Evolutionary conservation across 441 rosid species (phyloP).

Genomic region (Euphorbia celastroides): DNA sequence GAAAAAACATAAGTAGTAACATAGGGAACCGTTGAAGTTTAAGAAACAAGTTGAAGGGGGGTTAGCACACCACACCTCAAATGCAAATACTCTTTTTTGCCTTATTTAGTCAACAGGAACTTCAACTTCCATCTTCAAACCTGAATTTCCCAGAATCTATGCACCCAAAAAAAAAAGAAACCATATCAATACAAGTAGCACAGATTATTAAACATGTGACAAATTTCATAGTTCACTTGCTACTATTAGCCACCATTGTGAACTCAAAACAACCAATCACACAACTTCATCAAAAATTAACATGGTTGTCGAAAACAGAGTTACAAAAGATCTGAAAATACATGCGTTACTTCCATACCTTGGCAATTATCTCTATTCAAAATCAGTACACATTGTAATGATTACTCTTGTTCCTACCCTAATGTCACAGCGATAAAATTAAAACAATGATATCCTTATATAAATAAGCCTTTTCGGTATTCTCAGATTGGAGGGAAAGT

Average conservation of each 20-base stretch:
- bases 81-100: background rate
- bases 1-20: background rate
- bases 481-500: no score
- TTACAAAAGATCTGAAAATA: background rate
- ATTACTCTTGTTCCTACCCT: background rate
- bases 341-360: background rate
- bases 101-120: constrained; percentile 49
- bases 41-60: background rate
- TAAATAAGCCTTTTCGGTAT: no score
- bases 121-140: constrained; percentile 63
- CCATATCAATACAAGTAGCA: background rate
- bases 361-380: background rate
- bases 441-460: no score
- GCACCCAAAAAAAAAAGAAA: background rate
- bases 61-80: background rate
- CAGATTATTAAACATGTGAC: background rate
- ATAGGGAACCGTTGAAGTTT: background rate
- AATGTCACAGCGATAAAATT: background rate
- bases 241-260: background rate
- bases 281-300: background rate
- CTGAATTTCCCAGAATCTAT: constrained; percentile 53
- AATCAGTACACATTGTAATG: background rate
- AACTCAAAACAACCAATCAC: background rate
- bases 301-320: background rate
- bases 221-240: background rate